phyloP scores from a whole-genome alignment of 2,329 filamentous ascomycete genomes.

The Onygena corvina region DNA sequence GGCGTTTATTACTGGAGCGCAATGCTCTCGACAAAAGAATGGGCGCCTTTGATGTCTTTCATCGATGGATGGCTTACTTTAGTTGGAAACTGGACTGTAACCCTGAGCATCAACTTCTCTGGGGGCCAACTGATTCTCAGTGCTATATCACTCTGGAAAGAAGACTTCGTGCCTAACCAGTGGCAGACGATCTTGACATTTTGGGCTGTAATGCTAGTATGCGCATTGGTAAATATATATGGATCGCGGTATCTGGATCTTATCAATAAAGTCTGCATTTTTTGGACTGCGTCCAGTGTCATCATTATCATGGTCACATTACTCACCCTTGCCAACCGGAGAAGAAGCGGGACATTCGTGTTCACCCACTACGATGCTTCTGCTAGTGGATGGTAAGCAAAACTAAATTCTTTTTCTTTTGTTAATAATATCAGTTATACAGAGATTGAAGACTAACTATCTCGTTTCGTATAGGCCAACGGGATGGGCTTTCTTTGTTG shows the following conservation, averaged over 20 bases:
- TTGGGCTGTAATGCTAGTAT: slow-evolving; percentile 58
- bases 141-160: slow-evolving; percentile 58
- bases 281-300: slow-evolving; percentile 56
- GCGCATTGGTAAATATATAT: slow-evolving; percentile 54
- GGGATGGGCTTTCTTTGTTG: slow-evolving; percentile 63
- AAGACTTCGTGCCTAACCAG: slow-evolving; percentile 52
- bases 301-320: slow-evolving; percentile 55
- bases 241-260: slow-evolving; percentile 50
- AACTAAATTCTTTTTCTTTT: too few species aligned
- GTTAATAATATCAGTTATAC: slow-evolving; percentile 9
- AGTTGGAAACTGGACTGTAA: slow-evolving; percentile 62
- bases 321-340: slow-evolving; percentile 47
- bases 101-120: slow-evolving; percentile 56
- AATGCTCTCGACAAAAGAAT: slow-evolving; percentile 53
- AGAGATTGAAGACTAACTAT: too few species aligned
- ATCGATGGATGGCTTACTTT: slow-evolving; percentile 61
- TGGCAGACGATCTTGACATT: slow-evolving; percentile 62
- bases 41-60: slow-evolving; percentile 55
- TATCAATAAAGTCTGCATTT: slow-evolving; percentile 62
- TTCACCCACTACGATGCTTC: slow-evolving; percentile 58
- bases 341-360: slow-evolving; percentile 50
- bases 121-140: slow-evolving; percentile 58
- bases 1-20: slow-evolving; percentile 62
- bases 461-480: too few species aligned
- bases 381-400: slow-evolving; percentile 47